Evolutionary conservation across 148 eudicot species (phyloP).

Genomic region (Chenopodium quinoa): DNA sequence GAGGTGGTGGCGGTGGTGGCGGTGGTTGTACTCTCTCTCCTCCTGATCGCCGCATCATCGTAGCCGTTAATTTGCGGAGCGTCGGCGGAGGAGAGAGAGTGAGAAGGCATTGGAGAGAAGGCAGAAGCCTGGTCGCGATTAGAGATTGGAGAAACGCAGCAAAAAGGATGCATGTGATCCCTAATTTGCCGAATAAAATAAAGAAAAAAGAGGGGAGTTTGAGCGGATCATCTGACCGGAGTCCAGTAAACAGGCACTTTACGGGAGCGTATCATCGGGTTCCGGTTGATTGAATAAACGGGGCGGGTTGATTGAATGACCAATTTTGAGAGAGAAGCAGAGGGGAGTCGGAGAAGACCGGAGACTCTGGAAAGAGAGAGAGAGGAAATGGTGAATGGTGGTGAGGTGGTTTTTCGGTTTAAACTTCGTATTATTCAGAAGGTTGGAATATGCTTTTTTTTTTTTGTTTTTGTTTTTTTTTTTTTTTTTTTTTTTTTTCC

Average conservation of each 20-base stretch:
- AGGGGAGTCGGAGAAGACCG: no score
- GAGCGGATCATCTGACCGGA: slow-evolving; percentile 20
- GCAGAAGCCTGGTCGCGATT: slow-evolving; percentile 23
- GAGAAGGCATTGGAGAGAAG: slow-evolving; percentile 23
- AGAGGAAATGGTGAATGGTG: background rate
- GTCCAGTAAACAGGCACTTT: background rate
- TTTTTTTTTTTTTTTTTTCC: no score
- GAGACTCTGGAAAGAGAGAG: background rate
- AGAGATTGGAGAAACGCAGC: slow-evolving; percentile 50
- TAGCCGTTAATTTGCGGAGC: slow-evolving; percentile 21
- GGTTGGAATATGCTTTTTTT: slow-evolving; percentile 4
- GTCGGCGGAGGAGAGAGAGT: slow-evolving; percentile 13
- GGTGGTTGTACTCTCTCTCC: background rate
- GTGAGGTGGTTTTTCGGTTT: background rate
- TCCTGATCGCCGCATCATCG: background rate
- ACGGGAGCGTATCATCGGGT: slow-evolving; percentile 16
- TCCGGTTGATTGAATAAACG: no score
- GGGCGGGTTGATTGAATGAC: no score
- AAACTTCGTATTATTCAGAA: background rate
- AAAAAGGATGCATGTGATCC: slow-evolving; percentile 56
- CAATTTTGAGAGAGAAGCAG: no score
- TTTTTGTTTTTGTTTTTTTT: no score
- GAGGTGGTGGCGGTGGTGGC: background rate
- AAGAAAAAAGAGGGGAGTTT: background rate
- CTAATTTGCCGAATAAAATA: no score